Base-by-base conservation (phyloP, 176 grass and related monocot genomes). In the Eleusine coracana region DNA sequence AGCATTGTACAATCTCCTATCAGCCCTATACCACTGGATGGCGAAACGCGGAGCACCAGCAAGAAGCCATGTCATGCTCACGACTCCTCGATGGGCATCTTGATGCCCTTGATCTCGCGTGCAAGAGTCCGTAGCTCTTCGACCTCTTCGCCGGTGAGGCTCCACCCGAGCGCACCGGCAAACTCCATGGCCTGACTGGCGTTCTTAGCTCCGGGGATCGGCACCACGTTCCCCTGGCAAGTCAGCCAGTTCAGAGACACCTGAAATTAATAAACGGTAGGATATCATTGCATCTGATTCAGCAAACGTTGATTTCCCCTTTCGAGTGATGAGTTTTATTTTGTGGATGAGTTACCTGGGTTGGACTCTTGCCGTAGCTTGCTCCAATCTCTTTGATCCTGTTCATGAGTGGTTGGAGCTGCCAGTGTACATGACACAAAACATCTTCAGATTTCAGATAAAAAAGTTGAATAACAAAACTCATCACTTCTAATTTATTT, bases 201-300 rank as follows among this genome's bases (percentile, higher is more conserved):
- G 50, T 95, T 93, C 76, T 93, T 98, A 3, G 96, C 96, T 34
- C 96, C 96, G 1, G 96, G 96, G 78, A 98, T 98, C 14, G 96
- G 96, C 39, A 98, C 78, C 41, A 95, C 87, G 44, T 98, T 98
- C 4, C 89, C 92, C 67, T 98, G 96, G 81, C 88, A 94, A 69
- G 88, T 93, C 65, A 98, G 80, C 92, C 96, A 95, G 76, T 98
- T 98, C 83, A 95, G 75, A 82, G 86, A 89, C 68, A 98, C 89
- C 96, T 98, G 85, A 78, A 56, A 82, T 31, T 13, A 40, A 34
- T 8, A 62, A 46, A 16, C 2, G 17, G 52, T 56, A 21, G 21
- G 52, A 7, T 21, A 0, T 56, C 36, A 6, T 16, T 25, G 45
- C 20, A 3, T 52, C 6, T 51, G 62, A 38, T 56, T 21, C n/a